phyloP scores from a whole-genome alignment of 1,284 basidiomycete genomes.

The Clitocybe nebularis region DNA sequence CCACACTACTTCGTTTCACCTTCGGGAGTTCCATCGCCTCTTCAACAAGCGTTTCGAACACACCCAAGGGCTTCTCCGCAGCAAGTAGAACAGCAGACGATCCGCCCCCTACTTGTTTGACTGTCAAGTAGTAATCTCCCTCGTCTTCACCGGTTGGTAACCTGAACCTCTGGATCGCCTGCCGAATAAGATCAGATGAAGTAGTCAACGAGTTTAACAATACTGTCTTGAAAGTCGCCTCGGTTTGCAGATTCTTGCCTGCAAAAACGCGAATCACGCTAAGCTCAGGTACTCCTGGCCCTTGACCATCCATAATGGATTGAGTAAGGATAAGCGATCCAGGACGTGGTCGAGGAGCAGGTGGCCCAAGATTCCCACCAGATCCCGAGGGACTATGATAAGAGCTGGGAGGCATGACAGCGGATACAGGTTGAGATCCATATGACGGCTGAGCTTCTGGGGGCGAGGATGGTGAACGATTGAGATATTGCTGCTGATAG shows the following conservation, averaged over 20 bases:
- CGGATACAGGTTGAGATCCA: slow-evolving; percentile 62
- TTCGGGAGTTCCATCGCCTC: slow-evolving; percentile 77
- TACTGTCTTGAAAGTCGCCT: slow-evolving; percentile 97
- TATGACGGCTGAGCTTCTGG: slow-evolving; percentile 70
- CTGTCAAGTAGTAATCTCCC: slow-evolving; percentile 82
- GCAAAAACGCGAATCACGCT: slow-evolving; percentile 96
- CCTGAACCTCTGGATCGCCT: slow-evolving; percentile 92
- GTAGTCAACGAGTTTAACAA: slow-evolving; percentile 86
- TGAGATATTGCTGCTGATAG: slow-evolving; percentile 86
- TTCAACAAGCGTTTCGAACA: slow-evolving; percentile 84
- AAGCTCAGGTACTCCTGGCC: slow-evolving; percentile 74
- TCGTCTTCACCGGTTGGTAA: slow-evolving; percentile 62
- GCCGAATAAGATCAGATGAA: slow-evolving; percentile 79
- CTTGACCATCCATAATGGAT: slow-evolving; percentile 52
- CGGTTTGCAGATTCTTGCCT: slow-evolving; percentile 81
- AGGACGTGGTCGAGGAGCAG: slow-evolving; percentile 54
- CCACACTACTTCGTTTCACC: slow-evolving; percentile 89
- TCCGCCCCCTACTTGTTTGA: slow-evolving; percentile 85
- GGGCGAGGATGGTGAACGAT: slow-evolving; percentile 70
- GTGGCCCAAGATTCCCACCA: slow-evolving; percentile 43
- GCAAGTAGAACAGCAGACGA: slow-evolving; percentile 72
- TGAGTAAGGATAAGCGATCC: slow-evolving; percentile 71
- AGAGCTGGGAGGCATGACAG: slow-evolving; percentile 45
- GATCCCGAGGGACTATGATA: slow-evolving; percentile 28
- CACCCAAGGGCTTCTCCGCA: slow-evolving; percentile 76